Conservation (phyloP, 371 early-diverging fungal genomes). For the Catenaria anguillulae region DNA sequence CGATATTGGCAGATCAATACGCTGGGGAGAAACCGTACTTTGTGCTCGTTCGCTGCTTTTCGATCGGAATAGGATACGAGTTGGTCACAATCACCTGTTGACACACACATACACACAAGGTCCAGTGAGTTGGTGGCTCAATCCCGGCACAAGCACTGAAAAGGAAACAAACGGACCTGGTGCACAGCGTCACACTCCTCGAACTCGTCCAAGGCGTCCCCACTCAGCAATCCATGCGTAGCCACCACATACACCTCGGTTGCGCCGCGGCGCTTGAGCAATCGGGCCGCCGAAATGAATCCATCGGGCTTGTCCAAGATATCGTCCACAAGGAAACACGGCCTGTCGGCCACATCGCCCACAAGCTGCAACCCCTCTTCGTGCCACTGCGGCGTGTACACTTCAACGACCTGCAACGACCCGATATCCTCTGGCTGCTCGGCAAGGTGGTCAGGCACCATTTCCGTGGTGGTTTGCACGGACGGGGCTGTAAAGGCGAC, state of each 20-base stretch:
- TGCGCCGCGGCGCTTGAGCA: constrained; percentile 65
- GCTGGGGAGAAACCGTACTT: constrained; percentile 26
- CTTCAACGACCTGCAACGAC: constrained; percentile 3
- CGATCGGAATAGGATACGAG: constrained; percentile 72
- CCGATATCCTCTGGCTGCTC: too few relatives aligned
- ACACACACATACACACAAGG: background rate
- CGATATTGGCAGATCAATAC: background rate
- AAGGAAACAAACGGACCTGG: constrained; percentile 23
- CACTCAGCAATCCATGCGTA: constrained; percentile 85
- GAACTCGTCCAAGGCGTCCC: constrained; percentile 65
- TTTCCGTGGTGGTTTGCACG: background rate
- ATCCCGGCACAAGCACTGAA: background rate
- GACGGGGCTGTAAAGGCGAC: too few relatives aligned
- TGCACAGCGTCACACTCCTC: constrained; percentile 69
- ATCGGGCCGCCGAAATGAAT: constrained; percentile 82
- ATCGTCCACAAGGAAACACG: constrained; percentile 88
- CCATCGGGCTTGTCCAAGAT: constrained; percentile 73
- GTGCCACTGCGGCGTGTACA: background rate
- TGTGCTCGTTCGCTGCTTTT: constrained; percentile 47
- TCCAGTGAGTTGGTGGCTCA: background rate
- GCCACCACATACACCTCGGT: constrained; percentile 77
- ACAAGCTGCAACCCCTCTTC: constrained; percentile 39
- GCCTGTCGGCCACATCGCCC: constrained; percentile 76
- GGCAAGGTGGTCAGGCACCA: too few relatives aligned
- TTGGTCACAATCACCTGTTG: constrained; percentile 65